phyloP scores from a whole-genome alignment of 1,139 yeast genomes.

The Zygotorulaspora mrakii region DNA sequence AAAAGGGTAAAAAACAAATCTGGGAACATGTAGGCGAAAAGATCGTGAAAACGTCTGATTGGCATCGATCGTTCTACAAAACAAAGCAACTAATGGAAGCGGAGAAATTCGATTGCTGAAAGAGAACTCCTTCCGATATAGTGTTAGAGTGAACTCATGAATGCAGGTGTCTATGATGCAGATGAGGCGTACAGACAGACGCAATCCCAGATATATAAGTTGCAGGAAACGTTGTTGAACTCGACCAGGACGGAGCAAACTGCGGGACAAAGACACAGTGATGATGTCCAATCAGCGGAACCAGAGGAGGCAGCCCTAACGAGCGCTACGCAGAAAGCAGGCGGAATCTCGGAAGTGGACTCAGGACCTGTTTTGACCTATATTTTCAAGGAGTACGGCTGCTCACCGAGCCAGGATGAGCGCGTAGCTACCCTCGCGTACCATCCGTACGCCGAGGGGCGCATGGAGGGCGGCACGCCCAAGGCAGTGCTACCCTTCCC shows the following conservation, averaged over 20 bases:
- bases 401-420: conserved; percentile 11
- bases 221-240: conserved; percentile 36
- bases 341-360: conserved; percentile 12
- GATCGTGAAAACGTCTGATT: too few relatives aligned
- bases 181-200: conserved; percentile 32
- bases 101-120: too few relatives aligned
- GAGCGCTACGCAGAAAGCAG: too few relatives aligned
- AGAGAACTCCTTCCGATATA: too few relatives aligned
- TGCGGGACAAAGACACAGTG: background rate
- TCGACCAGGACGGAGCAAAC: conserved; percentile 21
- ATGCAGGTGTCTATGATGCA: conserved; percentile 10
- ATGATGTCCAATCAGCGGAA: background rate
- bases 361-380: conserved; percentile 22
- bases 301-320: too few relatives aligned
- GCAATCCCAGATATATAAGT: conserved; percentile 33
- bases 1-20: too few relatives aligned
- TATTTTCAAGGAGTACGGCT: conserved; percentile 15
- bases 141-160: background rate
- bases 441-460: conserved; percentile 24
- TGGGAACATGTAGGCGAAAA: too few relatives aligned
- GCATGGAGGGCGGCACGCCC: conserved; percentile 7
- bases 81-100: too few relatives aligned
- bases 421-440: conserved; percentile 25
- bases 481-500: conserved; percentile 30
- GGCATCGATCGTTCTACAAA: too few relatives aligned